Conservation (phyloP, 345 rosid genomes). For the Hibiscus tridactylites region DNA sequence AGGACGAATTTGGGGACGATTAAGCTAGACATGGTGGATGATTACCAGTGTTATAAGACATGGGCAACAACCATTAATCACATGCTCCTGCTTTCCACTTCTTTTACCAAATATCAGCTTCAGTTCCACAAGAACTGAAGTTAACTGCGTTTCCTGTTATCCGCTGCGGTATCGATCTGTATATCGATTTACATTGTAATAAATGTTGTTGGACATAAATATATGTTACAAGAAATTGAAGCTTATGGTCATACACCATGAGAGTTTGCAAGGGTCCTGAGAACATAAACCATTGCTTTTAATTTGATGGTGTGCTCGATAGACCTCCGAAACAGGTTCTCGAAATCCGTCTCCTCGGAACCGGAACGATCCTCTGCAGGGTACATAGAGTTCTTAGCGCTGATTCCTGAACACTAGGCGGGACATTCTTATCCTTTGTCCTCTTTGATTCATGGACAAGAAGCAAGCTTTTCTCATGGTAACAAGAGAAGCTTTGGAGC, state of each 20-base stretch:
- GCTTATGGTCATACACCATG: slow-evolving; percentile 14
- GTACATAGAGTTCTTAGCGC: slow-evolving; percentile 25
- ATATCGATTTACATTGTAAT: slow-evolving; percentile 11
- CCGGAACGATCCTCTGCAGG: slow-evolving; percentile 34
- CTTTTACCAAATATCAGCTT: slow-evolving; percentile 41
- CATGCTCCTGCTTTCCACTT: slow-evolving; percentile 59
- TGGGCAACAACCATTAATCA: slow-evolving; percentile 69
- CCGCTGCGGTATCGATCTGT: neutral
- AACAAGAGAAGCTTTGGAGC: neutral
- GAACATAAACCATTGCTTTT: slow-evolving; percentile 31
- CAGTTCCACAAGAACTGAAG: slow-evolving; percentile 35
- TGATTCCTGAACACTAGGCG: slow-evolving; percentile 15
- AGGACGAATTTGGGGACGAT: slow-evolving; percentile 55
- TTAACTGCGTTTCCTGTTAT: neutral
- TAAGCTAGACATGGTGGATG: slow-evolving; percentile 81
- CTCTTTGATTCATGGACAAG: slow-evolving; percentile 9
- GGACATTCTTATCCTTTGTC: slow-evolving; percentile 14
- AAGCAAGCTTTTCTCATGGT: slow-evolving; percentile 4
- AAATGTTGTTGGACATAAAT: neutral
- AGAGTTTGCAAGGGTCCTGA: slow-evolving; percentile 26
- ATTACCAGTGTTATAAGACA: slow-evolving; percentile 51
- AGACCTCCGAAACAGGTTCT: slow-evolving; percentile 39
- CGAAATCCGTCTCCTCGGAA: slow-evolving; percentile 30
- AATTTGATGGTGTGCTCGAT: slow-evolving; percentile 36
- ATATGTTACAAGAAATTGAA: slow-evolving; percentile 1